Conservation (phyloP, 345 rosid genomes). For the Boechera divaricarpa region DNA sequence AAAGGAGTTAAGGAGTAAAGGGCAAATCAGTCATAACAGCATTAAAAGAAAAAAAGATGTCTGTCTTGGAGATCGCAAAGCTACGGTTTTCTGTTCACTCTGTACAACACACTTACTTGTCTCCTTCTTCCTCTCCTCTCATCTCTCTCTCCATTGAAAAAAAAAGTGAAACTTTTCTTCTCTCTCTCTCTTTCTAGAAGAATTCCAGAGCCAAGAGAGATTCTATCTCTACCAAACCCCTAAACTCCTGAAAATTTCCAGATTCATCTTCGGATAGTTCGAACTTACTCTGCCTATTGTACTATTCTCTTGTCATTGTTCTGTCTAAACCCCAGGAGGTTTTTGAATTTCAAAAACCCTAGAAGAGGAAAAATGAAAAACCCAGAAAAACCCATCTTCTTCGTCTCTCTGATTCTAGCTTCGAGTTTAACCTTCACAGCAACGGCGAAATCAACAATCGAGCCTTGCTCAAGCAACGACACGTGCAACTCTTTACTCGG, state of each 20-base stretch:
- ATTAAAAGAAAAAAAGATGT: not conserved
- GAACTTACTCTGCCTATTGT: not conserved
- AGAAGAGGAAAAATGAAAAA: slow-evolving; percentile 45
- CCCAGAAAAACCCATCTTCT: slow-evolving; percentile 36
- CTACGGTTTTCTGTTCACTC: slow-evolving; percentile 46
- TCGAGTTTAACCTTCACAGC: slow-evolving; percentile 41
- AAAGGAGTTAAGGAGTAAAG: not conserved
- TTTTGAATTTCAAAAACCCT: slow-evolving; percentile 37
- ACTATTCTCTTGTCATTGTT: not conserved
- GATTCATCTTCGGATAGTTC: slow-evolving; percentile 5
- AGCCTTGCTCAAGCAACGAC: slow-evolving; percentile 93
- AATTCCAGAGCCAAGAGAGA: not conserved
- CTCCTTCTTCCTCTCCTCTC: slow-evolving; percentile 35
- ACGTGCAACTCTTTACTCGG: slow-evolving; percentile 89
- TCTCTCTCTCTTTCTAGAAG: slow-evolving; percentile 28
- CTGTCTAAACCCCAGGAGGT: not conserved
- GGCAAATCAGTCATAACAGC: slow-evolving; percentile 34
- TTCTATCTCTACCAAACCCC: slow-evolving; percentile 5
- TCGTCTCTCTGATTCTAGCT: slow-evolving; percentile 41
- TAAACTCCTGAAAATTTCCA: not conserved
- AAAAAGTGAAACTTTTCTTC: slow-evolving; percentile 23
- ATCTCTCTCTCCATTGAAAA: slow-evolving; percentile 37
- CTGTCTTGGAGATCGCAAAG: slow-evolving; percentile 43
- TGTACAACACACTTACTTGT: slow-evolving; percentile 46
- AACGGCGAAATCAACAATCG: slow-evolving; percentile 81